A percentile compares a stretch with the other conserved stretches of the same genome.
phyloP scores from a whole-genome alignment of 257 asterid species.

The Salvia rosmarinus region DNA sequence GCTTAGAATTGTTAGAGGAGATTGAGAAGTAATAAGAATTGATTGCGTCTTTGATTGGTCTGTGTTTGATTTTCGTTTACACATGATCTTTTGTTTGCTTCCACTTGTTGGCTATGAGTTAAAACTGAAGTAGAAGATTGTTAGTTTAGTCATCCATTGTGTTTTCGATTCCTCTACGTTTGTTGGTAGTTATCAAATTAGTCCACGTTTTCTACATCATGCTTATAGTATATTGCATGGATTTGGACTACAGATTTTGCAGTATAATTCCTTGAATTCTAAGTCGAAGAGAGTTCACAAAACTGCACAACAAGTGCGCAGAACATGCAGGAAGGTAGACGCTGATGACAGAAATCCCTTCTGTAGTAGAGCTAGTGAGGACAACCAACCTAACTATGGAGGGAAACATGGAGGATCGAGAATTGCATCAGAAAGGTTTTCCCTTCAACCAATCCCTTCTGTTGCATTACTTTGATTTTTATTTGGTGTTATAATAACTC shows the following conservation, averaged over 20 bases:
- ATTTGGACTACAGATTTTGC: slow-evolving; percentile 44
- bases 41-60: background rate
- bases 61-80: background rate
- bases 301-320: slow-evolving; percentile 13
- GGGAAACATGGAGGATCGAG: slow-evolving; percentile 33
- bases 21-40: background rate
- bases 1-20: background rate
- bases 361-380: slow-evolving; percentile 42
- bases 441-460: slow-evolving; percentile 18
- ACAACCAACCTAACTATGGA: slow-evolving; percentile 37
- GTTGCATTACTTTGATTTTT: background rate
- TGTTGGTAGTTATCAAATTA: slow-evolving; percentile 32
- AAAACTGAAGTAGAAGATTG: background rate
- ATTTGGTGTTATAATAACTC: slow-evolving; percentile 1
- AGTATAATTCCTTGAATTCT: slow-evolving; percentile 34
- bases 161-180: background rate
- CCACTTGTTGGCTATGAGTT: background rate
- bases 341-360: slow-evolving; percentile 35
- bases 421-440: slow-evolving; percentile 44
- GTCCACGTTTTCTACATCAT: background rate
- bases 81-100: background rate
- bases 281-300: slow-evolving; percentile 35
- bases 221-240: slow-evolving; percentile 33
- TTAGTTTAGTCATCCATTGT: background rate
- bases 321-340: slow-evolving; percentile 35